Evolutionary conservation across 2,329 filamentous ascomycete genomes (phyloP).

Genomic region (Lecanicillium sp.): DNA sequence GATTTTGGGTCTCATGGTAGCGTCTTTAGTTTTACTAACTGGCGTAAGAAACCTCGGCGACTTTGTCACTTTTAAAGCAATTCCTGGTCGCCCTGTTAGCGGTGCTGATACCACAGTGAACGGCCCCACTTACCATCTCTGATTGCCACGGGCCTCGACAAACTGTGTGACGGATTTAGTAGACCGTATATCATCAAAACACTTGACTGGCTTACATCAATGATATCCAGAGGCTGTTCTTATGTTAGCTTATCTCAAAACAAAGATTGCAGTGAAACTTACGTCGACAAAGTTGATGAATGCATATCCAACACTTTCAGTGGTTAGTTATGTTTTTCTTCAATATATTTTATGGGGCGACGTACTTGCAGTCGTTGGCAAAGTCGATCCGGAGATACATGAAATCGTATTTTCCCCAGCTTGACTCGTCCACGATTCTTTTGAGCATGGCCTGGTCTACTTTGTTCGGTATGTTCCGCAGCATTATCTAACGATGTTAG

Average conservation of each 20-base stretch:
- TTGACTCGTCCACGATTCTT: slow-evolving; percentile 69
- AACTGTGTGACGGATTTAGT: slow-evolving; percentile 48
- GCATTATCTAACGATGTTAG: slow-evolving; percentile 63
- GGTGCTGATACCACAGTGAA: not conserved
- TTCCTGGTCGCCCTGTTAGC: slow-evolving; percentile 46
- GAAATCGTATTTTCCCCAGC: slow-evolving; percentile 83
- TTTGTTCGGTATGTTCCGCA: slow-evolving; percentile 91
- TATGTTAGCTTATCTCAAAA: not conserved
- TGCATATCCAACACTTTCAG: slow-evolving; percentile 78
- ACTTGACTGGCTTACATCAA: slow-evolving; percentile 51
- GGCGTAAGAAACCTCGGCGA: slow-evolving; percentile 91
- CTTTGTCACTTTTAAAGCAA: slow-evolving; percentile 76
- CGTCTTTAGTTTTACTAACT: slow-evolving; percentile 49
- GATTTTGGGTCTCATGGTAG: not conserved
- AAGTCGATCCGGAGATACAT: slow-evolving; percentile 92
- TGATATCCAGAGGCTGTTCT: slow-evolving; percentile 62
- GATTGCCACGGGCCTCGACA: slow-evolving; percentile 62
- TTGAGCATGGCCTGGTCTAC: slow-evolving; percentile 75
- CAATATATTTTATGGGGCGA: too few relatives aligned
- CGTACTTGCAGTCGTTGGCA: slow-evolving; percentile 73
- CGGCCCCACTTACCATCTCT: slow-evolving; percentile 51
- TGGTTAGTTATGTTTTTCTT: not conserved
- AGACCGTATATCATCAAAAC: not conserved
- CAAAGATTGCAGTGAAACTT: slow-evolving; percentile 29
- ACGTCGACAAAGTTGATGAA: slow-evolving; percentile 93